Conservation (phyloP, 176 grass and related monocot species). For the Ananas comosus region DNA sequence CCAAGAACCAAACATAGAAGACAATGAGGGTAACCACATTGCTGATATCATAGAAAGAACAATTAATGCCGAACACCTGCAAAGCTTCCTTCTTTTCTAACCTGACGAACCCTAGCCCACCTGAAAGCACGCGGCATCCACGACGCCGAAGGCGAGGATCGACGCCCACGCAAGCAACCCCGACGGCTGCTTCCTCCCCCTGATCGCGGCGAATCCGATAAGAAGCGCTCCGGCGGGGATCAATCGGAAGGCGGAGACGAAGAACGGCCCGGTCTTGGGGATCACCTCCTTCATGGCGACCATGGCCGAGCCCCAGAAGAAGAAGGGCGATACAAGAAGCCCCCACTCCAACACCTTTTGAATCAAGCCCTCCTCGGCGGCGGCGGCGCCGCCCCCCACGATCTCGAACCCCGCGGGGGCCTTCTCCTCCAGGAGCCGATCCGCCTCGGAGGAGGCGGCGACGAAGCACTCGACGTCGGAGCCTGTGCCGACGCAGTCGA, state of each 20-base stretch:
- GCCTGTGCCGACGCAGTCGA: constrained; percentile 49
- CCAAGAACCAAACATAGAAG: constrained; percentile 5
- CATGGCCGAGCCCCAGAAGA: constrained; percentile 99
- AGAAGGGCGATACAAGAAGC: constrained; percentile 80
- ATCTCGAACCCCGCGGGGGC: constrained; percentile 6
- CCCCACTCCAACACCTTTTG: constrained; percentile 51
- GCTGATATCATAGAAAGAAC: constrained; percentile 1
- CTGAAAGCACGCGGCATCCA: constrained; percentile 91
- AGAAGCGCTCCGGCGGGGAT: constrained; percentile 61
- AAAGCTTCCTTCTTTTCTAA: constrained; percentile 7
- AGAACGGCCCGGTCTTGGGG: constrained; percentile 82
- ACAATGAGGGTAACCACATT: neutral
- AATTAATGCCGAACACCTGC: neutral
- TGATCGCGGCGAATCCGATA: constrained; percentile 56
- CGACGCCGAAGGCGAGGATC: constrained; percentile 46
- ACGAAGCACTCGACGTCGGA: constrained; percentile 50
- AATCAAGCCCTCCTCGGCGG: constrained; percentile 13
- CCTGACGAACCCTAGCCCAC: constrained; percentile 14
- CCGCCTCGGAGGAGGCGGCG: constrained; percentile 9
- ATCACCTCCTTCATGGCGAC: constrained; percentile 99
- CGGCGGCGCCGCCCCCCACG: neutral
- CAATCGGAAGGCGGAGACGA: constrained; percentile 65
- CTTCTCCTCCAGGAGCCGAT: constrained; percentile 5
- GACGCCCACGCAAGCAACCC: constrained; percentile 62
- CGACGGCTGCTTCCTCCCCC: constrained; percentile 65